These are phyloP conservation scores for Rubia balearica DNA, from an alignment of 305 asterid genomes.

Conservation along the genomic window DNA sequence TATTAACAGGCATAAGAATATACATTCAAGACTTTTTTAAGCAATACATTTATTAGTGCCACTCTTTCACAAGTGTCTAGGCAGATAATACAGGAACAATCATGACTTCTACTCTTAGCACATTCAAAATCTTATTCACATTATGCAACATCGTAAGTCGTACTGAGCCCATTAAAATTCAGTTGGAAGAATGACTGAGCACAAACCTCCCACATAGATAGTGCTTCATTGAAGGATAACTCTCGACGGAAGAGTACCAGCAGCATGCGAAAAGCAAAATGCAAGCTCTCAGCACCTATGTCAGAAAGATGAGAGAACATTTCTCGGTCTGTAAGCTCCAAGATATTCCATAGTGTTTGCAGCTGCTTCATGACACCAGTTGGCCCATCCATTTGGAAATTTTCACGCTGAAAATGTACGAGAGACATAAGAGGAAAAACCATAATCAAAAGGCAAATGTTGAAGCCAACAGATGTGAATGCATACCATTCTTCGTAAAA, in stretches of 20 bases:
- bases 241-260: conserved; percentile 97
- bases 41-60: background rate
- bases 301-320: conserved; percentile 77
- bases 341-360: conserved; percentile 84
- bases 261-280: conserved; percentile 96
- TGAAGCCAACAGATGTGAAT: background rate
- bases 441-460: background rate
- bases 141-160: conserved; percentile 10
- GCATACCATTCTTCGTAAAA: conserved; percentile 83
- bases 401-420: conserved; percentile 58
- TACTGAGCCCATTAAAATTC: conserved; percentile 13
- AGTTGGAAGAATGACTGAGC: conserved; percentile 20
- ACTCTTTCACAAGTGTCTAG: background rate
- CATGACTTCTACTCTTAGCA: background rate
- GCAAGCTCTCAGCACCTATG: conserved; percentile 97
- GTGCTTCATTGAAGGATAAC: conserved; percentile 82
- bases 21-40: background rate
- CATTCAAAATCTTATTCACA: background rate
- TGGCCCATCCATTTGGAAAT: conserved; percentile 93
- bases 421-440: background rate
- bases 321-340: conserved; percentile 84
- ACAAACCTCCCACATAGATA: conserved; percentile 99
- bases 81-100: background rate
- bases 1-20: background rate
- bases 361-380: conserved; percentile 97